Base-by-base conservation (phyloP, 225 moss, liverwort and hornwort species). In the Marchantia paleacea region DNA sequence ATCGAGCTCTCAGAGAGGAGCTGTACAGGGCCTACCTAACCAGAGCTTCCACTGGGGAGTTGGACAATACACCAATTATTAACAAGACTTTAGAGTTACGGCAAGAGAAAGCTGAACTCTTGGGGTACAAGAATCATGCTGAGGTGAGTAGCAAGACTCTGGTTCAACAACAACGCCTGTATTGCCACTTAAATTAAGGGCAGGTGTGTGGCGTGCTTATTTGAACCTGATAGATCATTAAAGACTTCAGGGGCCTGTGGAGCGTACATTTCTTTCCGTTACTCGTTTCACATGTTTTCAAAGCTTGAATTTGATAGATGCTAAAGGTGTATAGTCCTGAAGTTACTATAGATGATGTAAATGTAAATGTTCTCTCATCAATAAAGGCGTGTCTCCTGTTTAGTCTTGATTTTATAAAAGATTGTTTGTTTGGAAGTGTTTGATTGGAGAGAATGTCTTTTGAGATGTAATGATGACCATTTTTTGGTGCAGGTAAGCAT, bases 101-200 rank as follows among this genome's bases (percentile, higher is more conserved):
- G 29, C 83, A 83, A 78, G 87, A 90, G 83, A 90, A 90, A 79
- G 89, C 89, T 73, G 83, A 87, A n/a, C 87, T 90, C 22, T 81
- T 90, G 28, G 85, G 87, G 8, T 90, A 82, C 68, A 79, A 87
- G 72, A 90, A 85, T 85, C 87, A 90, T 82, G 89, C 82, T 1
- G 89, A 90, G 80, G 87, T 87, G 63, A 83, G 53, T 52, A 74
- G 74, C 14, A 25, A 13, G 25, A 7, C 22, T 26, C 26, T 55
- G 15, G 7, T 52, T 12, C 28, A 51, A 10, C 54, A 54, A 14
- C 15, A 6, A 25, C 65, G 65, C 22, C n/a, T 65, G 20, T 0
- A 0, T 58, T 16, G 20, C 39, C 39, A 13, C n/a, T 28, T 3
- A 63, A 24, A 63, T 63, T 16, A 63, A 63, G 24, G 4, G 25